Percentiles rank a stretch among this genome's conserved stretches.
Conservation (phyloP, 768 basidiomycete genomes). For the Podaxis carcinomalis region DNA sequence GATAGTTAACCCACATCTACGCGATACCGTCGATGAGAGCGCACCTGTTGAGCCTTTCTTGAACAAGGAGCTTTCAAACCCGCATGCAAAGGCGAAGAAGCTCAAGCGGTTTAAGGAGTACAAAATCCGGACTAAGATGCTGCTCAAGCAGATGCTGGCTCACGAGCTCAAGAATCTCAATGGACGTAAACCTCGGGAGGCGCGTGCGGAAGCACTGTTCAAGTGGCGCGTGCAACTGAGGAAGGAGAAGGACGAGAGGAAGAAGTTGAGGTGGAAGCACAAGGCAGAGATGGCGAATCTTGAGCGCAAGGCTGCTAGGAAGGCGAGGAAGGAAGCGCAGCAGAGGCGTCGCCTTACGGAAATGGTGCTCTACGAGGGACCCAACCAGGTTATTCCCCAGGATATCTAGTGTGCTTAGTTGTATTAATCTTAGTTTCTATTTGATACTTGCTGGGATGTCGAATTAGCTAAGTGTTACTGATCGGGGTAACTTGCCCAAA, state of each 20-base stretch:
- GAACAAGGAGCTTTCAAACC: constrained; percentile 70
- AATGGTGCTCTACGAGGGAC: constrained; percentile 46
- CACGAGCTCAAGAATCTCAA: constrained; percentile 52
- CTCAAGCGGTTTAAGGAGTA: constrained; percentile 69
- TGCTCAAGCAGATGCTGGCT: constrained; percentile 50
- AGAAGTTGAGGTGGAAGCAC: constrained; percentile 55
- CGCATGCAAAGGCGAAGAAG: constrained; percentile 80
- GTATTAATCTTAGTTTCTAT: neutral
- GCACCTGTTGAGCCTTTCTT: constrained; percentile 66
- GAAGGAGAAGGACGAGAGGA: constrained; percentile 53
- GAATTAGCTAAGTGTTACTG: neutral
- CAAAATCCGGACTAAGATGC: constrained; percentile 38
- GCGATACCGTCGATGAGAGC: constrained; percentile 40
- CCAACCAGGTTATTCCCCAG: constrained; percentile 58
- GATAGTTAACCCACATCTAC: constrained; percentile 52
- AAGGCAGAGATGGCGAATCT: constrained; percentile 44
- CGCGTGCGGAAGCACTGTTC: constrained; percentile 69
- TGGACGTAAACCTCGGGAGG: constrained; percentile 58
- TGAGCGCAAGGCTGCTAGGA: constrained; percentile 52
- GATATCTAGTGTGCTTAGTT: constrained; percentile 14
- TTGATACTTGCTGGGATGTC: neutral
- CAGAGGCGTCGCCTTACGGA: constrained; percentile 53
- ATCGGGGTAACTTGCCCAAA: neutral
- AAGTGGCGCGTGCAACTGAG: constrained; percentile 63
- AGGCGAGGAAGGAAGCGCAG: constrained; percentile 47